Evolutionary conservation across 345 rosid species (phyloP).

Genomic region (Eucalyptus microcorys): DNA sequence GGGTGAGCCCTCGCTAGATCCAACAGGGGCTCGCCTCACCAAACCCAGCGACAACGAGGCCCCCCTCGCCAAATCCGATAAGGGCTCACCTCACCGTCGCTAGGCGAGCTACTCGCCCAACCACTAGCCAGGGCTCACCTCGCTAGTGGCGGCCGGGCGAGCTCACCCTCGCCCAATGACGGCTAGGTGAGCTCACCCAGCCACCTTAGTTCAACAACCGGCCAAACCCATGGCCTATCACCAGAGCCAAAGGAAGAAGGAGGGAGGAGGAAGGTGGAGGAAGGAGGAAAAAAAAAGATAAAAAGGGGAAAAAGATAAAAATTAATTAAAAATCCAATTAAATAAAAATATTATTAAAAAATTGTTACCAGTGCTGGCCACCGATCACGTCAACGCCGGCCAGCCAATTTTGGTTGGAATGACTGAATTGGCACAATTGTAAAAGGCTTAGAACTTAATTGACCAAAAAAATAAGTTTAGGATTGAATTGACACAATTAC

Average conservation of each 20-base stretch:
- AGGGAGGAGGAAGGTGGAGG: too few species aligned
- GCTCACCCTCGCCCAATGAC: accelerated
- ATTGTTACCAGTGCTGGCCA: accelerated
- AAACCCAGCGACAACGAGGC: accelerated
- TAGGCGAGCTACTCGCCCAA: too few species aligned
- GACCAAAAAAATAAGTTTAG: too few species aligned
- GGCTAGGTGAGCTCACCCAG: accelerated
- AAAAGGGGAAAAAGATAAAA: too few species aligned
- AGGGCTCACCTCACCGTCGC: accelerated
- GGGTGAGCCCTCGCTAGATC: too few species aligned
- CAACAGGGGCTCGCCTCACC: too few species aligned
- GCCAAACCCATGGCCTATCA: accelerated
- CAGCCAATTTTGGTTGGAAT: accelerated
- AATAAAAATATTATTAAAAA: too few species aligned
- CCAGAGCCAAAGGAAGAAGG: accelerated
- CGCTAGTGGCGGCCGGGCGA: accelerated
- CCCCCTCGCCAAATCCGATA: accelerated
- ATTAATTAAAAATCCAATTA: too few species aligned
- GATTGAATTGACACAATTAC: accelerated
- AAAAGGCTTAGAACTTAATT: too few species aligned
- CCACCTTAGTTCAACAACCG: accelerated
- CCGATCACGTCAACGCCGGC: accelerated
- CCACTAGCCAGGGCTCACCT: accelerated
- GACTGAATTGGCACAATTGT: accelerated
- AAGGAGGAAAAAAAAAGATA: accelerated